Base-by-base conservation (phyloP, 441 rosid species). In the Biscutella auriculata region DNA sequence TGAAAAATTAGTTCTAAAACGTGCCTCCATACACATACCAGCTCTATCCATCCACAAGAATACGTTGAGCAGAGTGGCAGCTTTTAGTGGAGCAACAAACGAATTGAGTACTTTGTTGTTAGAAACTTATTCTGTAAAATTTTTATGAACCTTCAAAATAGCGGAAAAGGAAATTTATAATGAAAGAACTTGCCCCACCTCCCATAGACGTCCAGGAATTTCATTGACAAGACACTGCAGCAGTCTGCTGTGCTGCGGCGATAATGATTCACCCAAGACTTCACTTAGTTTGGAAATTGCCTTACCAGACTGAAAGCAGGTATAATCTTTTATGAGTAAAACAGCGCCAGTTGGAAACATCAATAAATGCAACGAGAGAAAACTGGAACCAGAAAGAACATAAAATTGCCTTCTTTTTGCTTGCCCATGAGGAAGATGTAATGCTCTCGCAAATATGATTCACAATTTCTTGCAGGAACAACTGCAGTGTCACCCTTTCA, bases 121-220 rank as follows among this genome's bases (percentile, higher is more conserved):
- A 29, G 32, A 54, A 25, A 57, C 51, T 14, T 32, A 34, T 17
- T 16, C 54, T 16, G 23, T 19, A 1, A 23, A 52, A 4, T 5
- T 47, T 27, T 32, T 33, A 10, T 37, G 11, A 60, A 26, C 53
- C 16, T 50, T 34, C 53, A 43, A 23, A 25, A 33, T 32, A 42
- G 48, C 48, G 29, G 17, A 49, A 49, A 41, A 23, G 5, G 29
- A 14, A 12, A 16, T 37, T 12, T 13, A 11, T 5, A 45, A 8
- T 57, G 33, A 47, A 55, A 61, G 40, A 26, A 51, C 21, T 62
- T 63, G 17, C 27, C 63, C 9, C 56, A 92, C 98, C 95, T 92
- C 97, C 98, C 98, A 92, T 54, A 92, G 66, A 53, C 88, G 95
- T 65, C 97, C 95, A 36, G 90, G 98, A 66, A 92, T 58, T 77